Evolutionary conservation across 2,329 filamentous ascomycete species (phyloP).

Genomic region (Exophiala aquamarina): DNA sequence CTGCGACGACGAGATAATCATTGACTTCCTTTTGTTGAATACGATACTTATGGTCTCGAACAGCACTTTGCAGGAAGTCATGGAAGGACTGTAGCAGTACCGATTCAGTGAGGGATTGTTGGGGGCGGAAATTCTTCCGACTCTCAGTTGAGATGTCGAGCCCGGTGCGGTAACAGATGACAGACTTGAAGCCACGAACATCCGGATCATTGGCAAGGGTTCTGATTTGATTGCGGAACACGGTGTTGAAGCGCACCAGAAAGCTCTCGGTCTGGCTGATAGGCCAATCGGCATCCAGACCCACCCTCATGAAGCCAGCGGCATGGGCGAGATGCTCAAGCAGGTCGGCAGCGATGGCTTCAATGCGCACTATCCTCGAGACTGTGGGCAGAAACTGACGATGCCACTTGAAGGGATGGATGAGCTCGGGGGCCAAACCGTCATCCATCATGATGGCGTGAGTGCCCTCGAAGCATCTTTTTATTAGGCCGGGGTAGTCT

Average conservation of each 20-base stretch:
- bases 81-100: slow-evolving; percentile 25
- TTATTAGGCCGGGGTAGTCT: slow-evolving; percentile 58
- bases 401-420: slow-evolving; percentile 64
- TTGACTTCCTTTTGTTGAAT: slow-evolving; percentile 67
- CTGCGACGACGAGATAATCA: slow-evolving; percentile 65
- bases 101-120: slow-evolving; percentile 28
- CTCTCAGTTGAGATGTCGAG: slow-evolving; percentile 54
- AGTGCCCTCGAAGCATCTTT: slow-evolving; percentile 68
- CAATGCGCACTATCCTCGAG: slow-evolving; percentile 75
- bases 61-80: slow-evolving; percentile 25
- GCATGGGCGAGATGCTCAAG: slow-evolving; percentile 52
- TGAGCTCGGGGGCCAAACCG: slow-evolving; percentile 59
- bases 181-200: slow-evolving; percentile 78
- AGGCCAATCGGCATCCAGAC: slow-evolving; percentile 41
- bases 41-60: slow-evolving; percentile 33
- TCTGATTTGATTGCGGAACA: slow-evolving; percentile 55
- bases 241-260: slow-evolving; percentile 44
- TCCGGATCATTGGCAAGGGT: slow-evolving; percentile 62
- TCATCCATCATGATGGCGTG: slow-evolving; percentile 78
- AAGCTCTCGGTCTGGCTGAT: slow-evolving; percentile 29
- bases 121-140: slow-evolving; percentile 27
- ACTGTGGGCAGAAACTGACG: slow-evolving; percentile 62
- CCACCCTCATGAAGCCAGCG: slow-evolving; percentile 39
- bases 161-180: slow-evolving; percentile 79
- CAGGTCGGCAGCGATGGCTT: slow-evolving; percentile 66